A percentile compares a stretch with the other conserved stretches of the same genome.
Evolutionary conservation across 805 yeast species (phyloP).

Genomic region (Ogataea saltuana): DNA sequence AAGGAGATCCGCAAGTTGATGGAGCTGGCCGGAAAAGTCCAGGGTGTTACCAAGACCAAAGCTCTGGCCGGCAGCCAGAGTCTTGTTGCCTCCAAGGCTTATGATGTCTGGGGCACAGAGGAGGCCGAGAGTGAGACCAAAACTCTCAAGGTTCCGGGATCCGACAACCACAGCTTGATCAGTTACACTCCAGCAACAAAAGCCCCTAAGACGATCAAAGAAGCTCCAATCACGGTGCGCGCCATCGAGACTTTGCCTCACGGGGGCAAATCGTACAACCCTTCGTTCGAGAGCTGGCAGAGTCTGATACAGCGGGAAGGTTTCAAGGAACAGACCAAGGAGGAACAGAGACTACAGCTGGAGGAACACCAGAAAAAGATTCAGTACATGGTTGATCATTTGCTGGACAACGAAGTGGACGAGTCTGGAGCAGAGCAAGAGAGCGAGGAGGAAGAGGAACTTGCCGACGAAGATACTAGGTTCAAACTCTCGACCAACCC

Average conservation of each 20-base stretch:
- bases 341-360: constrained; percentile 59
- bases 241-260: constrained; percentile 59
- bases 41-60: constrained; percentile 51
- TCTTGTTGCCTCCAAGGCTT: constrained; percentile 45
- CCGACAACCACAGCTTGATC: constrained; percentile 25
- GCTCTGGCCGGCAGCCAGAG: constrained; percentile 69
- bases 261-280: constrained; percentile 93
- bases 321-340: constrained; percentile 62
- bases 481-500: constrained; percentile 67
- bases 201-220: constrained; percentile 55
- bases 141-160: constrained; percentile 38
- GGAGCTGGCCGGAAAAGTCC: constrained; percentile 73
- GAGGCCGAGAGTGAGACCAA: constrained; percentile 37
- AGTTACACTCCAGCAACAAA: constrained; percentile 54
- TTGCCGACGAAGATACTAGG: constrained; percentile 34
- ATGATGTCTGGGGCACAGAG: constrained; percentile 69
- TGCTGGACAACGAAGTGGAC: constrained; percentile 59
- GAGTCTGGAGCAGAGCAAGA: constrained; percentile 42
- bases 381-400: constrained; percentile 59
- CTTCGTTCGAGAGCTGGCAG: constrained; percentile 82
- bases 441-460: constrained; percentile 40
- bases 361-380: constrained; percentile 66
- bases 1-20: constrained; percentile 65
- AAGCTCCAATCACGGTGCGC: constrained; percentile 54
- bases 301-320: constrained; percentile 66